Evolutionary conservation across 352 stramenopile species (phyloP).

Genomic region (Phytophthora chlamydospora): DNA sequence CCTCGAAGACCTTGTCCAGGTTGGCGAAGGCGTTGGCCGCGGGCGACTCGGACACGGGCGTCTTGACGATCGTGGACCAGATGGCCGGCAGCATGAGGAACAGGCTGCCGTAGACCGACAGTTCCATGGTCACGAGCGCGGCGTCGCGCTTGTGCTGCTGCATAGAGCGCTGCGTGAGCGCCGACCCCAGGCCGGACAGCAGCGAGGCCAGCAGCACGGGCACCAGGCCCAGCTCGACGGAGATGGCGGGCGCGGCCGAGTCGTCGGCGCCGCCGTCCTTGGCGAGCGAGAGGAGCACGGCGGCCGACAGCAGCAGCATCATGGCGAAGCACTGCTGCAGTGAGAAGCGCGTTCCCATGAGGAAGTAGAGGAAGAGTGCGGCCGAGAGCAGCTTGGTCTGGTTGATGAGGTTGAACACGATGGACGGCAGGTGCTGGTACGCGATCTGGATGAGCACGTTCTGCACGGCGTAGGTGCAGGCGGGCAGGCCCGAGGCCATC

Average conservation of each 20-base stretch:
- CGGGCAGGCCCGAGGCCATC: conserved; percentile 70
- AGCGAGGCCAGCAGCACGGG: conserved; percentile 74
- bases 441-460: conserved; percentile 87
- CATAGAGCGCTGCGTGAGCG: conserved; percentile 83
- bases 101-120: conserved; percentile 76
- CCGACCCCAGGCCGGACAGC: conserved; percentile 76
- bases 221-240: conserved; percentile 69
- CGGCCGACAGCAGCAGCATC: conserved; percentile 69
- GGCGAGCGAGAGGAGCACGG: conserved; percentile 70
- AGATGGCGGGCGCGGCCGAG: conserved; percentile 26
- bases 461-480: conserved; percentile 87
- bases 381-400: conserved; percentile 89
- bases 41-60: conserved; percentile 40
- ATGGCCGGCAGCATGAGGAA: conserved; percentile 67
- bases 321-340: conserved; percentile 76
- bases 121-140: conserved; percentile 82
- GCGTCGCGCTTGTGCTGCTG: conserved; percentile 72
- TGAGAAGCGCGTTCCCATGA: conserved; percentile 77
- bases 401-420: conserved; percentile 90
- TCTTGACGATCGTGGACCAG: conserved; percentile 47
- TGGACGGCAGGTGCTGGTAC: conserved; percentile 83
- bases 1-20: conserved; percentile 57
- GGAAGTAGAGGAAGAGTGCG: conserved; percentile 80
- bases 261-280: conserved; percentile 43
- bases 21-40: conserved; percentile 27